Evolutionary conservation across 2,329 filamentous ascomycete species (phyloP).

Genomic region (Colletotrichum euphorbiae): DNA sequence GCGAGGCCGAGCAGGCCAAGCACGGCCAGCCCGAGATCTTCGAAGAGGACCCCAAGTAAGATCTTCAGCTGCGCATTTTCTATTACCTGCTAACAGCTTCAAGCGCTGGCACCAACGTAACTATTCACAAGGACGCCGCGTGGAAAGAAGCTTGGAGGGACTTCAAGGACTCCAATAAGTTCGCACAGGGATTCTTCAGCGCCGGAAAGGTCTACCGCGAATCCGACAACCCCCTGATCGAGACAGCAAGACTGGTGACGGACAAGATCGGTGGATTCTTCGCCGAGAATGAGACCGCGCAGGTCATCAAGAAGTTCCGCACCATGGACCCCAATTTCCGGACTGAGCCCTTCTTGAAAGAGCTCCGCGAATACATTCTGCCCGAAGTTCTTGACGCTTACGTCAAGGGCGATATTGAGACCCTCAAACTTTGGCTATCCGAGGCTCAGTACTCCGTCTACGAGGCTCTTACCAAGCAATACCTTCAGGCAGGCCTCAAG

Average conservation of each 20-base stretch:
- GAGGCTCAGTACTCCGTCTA: slow-evolving; percentile 98
- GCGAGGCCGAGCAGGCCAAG: slow-evolving; percentile 76
- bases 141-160: slow-evolving; percentile 99
- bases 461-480: slow-evolving; percentile 95
- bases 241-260: slow-evolving; percentile 91
- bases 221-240: slow-evolving; percentile 95
- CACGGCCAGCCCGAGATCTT: slow-evolving; percentile 66
- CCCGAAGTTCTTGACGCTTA: slow-evolving; percentile 98
- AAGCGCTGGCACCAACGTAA: slow-evolving; percentile 94
- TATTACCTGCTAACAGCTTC: slow-evolving; percentile 48
- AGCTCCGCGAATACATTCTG: slow-evolving; percentile 97
- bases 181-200: slow-evolving; percentile 89
- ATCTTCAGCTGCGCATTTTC: too few relatives aligned
- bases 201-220: slow-evolving; percentile 92
- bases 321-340: slow-evolving; percentile 96
- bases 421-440: slow-evolving; percentile 93
- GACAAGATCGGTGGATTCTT: slow-evolving; percentile 96
- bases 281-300: slow-evolving; percentile 96
- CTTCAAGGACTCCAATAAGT: slow-evolving; percentile 88
- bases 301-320: slow-evolving; percentile 97
- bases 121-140: slow-evolving; percentile 93
- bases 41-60: slow-evolving; percentile 90
- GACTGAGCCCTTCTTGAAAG: slow-evolving; percentile 91
- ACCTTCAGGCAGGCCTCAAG: slow-evolving; percentile 91
- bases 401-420: slow-evolving; percentile 93